Evolutionary conservation across 306 rosid genomes (phyloP).

Genomic region (Rosa rugosa): DNA sequence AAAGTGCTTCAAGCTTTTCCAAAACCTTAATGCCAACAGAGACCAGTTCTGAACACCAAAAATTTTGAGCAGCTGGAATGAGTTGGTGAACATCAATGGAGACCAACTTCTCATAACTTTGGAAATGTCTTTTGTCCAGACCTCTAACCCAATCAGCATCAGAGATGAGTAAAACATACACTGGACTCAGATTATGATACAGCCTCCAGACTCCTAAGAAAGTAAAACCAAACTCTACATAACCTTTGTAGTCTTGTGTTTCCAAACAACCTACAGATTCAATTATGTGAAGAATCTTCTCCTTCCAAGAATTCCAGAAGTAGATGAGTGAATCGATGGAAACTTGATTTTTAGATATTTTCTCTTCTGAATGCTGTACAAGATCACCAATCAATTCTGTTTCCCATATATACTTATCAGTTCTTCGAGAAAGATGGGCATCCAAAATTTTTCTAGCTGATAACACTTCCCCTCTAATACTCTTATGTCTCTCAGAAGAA

Average conservation of each 20-base stretch:
- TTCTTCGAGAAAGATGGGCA: conserved; percentile 41
- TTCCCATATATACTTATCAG: conserved; percentile 42
- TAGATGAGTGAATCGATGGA: conserved; percentile 33
- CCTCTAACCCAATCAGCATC: conserved; percentile 58
- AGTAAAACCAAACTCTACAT: conserved; percentile 49
- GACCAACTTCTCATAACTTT: conserved; percentile 41
- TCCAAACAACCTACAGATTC: conserved; percentile 38
- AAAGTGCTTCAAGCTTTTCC: conserved; percentile 42
- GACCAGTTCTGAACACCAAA: conserved; percentile 57
- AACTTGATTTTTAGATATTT: conserved; percentile 11
- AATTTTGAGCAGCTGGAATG: conserved; percentile 37
- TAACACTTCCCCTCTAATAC: conserved; percentile 52
- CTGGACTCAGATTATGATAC: not conserved
- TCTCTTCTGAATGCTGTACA: conserved; percentile 24
- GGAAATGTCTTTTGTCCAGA: conserved; percentile 26
- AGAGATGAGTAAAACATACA: conserved; percentile 45
- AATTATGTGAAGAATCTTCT: conserved; percentile 35
- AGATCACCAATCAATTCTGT: conserved; percentile 34
- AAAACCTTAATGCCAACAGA: conserved; percentile 52
- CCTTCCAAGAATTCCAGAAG: conserved; percentile 77
- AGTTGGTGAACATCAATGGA: conserved; percentile 34
- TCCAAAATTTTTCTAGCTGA: conserved; percentile 59
- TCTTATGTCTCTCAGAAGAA: conserved; percentile 33
- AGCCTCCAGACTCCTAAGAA: conserved; percentile 50
- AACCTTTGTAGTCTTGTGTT: conserved; percentile 23